Evolutionary conservation across 768 basidiomycete genomes (phyloP), one percentile per base, ranked within the genome.

Genomic region (Rhodotorula taiwanensis): DNA sequence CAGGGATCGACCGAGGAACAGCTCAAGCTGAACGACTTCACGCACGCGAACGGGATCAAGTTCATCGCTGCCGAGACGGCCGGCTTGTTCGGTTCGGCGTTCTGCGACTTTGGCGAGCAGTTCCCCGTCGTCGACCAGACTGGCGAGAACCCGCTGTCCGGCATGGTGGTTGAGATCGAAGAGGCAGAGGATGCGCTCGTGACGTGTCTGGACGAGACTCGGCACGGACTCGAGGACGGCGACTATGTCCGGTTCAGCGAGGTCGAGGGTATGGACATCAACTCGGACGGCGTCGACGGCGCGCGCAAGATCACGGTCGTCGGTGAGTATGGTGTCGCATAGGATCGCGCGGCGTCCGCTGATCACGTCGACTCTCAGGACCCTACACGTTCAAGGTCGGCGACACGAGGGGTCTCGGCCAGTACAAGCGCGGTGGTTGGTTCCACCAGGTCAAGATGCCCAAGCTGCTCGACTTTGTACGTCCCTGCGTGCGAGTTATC

Each of bases 381-480:
- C 95, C 95, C 0, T 99, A 98, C 75, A 97, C 95, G 1, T 99
- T 99, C 77, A 80, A 86, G 34, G 94, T 99, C 60, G 94, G 95
- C 5, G 89, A 95, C 75, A 97, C 93, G 4, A 82, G 85, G 34
- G 81, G 81, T 41, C 74, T 95, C 16, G 80, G 84, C 31, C 80
- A 83, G 49, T 98, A 98, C 77, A 83, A 85, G 70, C 74, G 83
- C 33, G 95, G 94, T 30, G 95, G 95, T 42, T 87, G 93, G 65
- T 99, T 97, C 76, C 91, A 89, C 11, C 95, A 99, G 76, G 92
- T 98, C 67, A 99, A 98, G 79, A 94, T 97, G 91, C 95, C 95
- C 15, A 98, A 94, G 78, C 81, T 91, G 53, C 79, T 97, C 52
- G 84, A 91, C 75, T 99, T 97, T 72, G 94, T 97, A 72, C 73